Evolutionary conservation across 2,329 filamentous ascomycete genomes (phyloP).

Genomic region (Diaporthe vexans): DNA sequence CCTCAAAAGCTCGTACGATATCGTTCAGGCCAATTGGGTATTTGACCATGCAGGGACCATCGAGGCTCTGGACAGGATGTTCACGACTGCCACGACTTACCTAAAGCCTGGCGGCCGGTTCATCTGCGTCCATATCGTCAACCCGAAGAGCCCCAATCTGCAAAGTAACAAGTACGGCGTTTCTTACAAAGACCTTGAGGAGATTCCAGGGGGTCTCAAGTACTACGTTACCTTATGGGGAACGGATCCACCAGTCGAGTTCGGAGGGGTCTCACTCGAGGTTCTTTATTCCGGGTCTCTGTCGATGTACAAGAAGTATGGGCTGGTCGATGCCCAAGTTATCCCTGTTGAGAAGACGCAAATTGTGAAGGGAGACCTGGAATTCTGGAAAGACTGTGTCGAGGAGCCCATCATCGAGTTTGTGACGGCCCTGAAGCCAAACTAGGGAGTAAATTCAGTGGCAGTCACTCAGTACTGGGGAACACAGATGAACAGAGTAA

Average conservation of each 20-base stretch:
- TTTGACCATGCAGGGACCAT: conserved; percentile 41
- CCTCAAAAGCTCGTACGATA: conserved; percentile 41
- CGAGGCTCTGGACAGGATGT: conserved; percentile 42
- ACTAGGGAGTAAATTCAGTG: neutral
- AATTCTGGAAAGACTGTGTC: conserved; percentile 22
- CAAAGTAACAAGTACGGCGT: neutral
- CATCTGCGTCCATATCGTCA: conserved; percentile 39
- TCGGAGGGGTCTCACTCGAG: conserved; percentile 35
- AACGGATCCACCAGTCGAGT: conserved; percentile 34
- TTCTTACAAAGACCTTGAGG: neutral
- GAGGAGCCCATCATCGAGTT: conserved; percentile 2
- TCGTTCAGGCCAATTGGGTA: conserved; percentile 44
- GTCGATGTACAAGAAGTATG: conserved; percentile 36
- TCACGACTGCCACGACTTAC: conserved; percentile 36
- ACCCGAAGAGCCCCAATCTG: conserved; percentile 23
- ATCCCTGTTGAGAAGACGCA: conserved; percentile 17
- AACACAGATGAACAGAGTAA: neutral
- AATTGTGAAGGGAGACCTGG: conserved; percentile 1
- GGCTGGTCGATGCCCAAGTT: conserved; percentile 32
- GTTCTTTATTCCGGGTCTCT: conserved; percentile 35
- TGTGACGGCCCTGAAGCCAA: conserved; percentile 16
- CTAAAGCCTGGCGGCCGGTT: conserved; percentile 44
- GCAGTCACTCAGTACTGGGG: too few relatives aligned
- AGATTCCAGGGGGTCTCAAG: conserved; percentile 13
- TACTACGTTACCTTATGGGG: conserved; percentile 32